Conservation (phyloP, 2,329 filamentous ascomycete genomes). For the Claviceps sp. region DNA sequence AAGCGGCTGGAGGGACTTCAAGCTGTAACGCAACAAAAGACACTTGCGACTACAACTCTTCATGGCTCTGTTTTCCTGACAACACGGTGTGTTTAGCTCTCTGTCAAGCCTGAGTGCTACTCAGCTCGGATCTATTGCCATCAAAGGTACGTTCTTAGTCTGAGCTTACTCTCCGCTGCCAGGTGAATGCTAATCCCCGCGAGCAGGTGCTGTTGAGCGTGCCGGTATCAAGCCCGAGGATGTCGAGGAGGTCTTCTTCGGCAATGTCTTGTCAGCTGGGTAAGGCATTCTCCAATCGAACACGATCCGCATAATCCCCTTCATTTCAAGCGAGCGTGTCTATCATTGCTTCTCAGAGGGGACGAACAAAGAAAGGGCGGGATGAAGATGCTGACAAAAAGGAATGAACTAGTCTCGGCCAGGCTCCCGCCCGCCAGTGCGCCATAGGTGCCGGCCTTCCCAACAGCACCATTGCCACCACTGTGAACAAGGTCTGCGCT, state of each 20-base stretch:
- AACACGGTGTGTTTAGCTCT: conserved; percentile 41
- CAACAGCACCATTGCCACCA: conserved; percentile 71
- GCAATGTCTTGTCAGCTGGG: conserved; percentile 96
- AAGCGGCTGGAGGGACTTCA: not conserved
- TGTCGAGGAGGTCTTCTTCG: conserved; percentile 94
- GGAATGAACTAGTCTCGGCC: conserved; percentile 54
- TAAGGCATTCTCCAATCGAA: conserved; percentile 27
- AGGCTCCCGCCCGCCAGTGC: conserved; percentile 92
- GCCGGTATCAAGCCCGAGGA: conserved; percentile 79
- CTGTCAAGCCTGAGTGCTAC: conserved; percentile 76
- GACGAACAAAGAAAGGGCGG: too few species aligned
- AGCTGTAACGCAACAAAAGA: not conserved
- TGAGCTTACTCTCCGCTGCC: not conserved
- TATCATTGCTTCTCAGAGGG: too few species aligned
- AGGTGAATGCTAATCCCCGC: not conserved
- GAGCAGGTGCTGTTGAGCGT: conserved; percentile 62
- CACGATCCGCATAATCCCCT: not conserved
- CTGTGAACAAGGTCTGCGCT: conserved; percentile 98
- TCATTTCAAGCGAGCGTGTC: too few species aligned
- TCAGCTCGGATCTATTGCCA: conserved; percentile 79
- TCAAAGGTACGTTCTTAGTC: conserved; percentile 55
- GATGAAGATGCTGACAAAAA: too few species aligned
- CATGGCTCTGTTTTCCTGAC: not conserved
- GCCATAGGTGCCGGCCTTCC: conserved; percentile 78
- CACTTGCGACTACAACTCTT: not conserved